Base-by-base conservation (phyloP, 192 early-diverging fungal species). In the Thoreauomyces humboldtii region DNA sequence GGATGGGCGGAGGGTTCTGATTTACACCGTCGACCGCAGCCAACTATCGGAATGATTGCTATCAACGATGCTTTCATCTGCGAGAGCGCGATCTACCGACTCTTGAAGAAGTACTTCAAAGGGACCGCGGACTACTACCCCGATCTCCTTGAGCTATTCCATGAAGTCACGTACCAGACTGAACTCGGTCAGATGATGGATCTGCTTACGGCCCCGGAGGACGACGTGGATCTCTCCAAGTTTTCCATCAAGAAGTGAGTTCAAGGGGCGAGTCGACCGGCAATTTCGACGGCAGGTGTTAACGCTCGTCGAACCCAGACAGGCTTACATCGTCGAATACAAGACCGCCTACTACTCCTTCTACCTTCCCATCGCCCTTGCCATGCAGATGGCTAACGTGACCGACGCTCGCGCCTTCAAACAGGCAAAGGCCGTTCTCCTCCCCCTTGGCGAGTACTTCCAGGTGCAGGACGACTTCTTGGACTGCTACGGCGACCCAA, bases 291-390 rank as follows among this genome's bases (percentile, higher is more conserved):
- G 38, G 21, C 15, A 21, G 11, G 70, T 7, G 25, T 19, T 58
- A 29, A 22, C 22, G 34, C 2, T 32, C 19, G 14, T 7, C 5
- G 15, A 29, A 22, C 24, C 55, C 22, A 84, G 85, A 67, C 85
- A 94, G 77, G 72, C 85, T 24, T 97, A 92, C 75, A 99, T 99
- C 80, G 93, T 98, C 65, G 81, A 88, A 64, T 97, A 92, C 87
- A 99, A 99, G 82, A 99, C 96, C 47, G 91, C 95, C 7, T 98
- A 91, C 82, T 99, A 99, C 84, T 98, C 95, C 36, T 99, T 99
- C 85, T 98, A 99, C 78, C 82, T 99, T 41, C 95, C 96, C 22
- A 92, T 99, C 21, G 96, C 94, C 33, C 78, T 94, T 52, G 91
- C 94, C 28, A 92, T 99, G 86, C 77, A 83, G 46, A 89, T 96